Evolutionary conservation across 441 rosid genomes (phyloP).

Genomic region (Syzygium syzygioides): DNA sequence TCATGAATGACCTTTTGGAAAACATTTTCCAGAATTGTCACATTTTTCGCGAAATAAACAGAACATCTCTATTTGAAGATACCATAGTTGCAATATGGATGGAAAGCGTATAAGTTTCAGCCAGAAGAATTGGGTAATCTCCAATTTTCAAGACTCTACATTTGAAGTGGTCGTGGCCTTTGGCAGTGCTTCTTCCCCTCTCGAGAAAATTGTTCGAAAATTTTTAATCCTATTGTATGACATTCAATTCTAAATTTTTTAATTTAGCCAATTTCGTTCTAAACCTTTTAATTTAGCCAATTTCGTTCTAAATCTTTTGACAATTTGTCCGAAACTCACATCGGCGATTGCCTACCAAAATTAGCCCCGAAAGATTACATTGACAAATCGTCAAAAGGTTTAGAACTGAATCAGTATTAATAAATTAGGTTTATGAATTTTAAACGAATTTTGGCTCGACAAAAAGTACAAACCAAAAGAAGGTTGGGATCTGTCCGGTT

Average conservation of each 20-base stretch:
- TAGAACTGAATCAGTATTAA: not conserved
- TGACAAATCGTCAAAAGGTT: not conserved
- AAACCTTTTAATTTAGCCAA: rapidly evolving
- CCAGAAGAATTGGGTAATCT: not conserved
- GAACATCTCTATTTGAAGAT: not conserved
- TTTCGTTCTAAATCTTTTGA: rapidly evolving
- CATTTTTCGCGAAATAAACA: too few species aligned
- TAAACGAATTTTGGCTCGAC: not conserved
- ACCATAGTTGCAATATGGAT: not conserved
- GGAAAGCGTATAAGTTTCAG: not conserved
- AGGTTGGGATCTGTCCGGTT: not conserved
- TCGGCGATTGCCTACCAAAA: too few species aligned
- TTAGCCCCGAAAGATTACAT: too few species aligned
- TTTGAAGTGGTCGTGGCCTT: not conserved
- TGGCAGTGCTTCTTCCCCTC: not conserved
- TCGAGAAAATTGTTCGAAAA: not conserved
- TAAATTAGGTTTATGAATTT: not conserved
- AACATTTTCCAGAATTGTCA: too few species aligned
- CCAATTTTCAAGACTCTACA: not conserved
- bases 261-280: not conserved
- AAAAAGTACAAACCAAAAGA: not conserved
- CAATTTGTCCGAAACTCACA: rapidly evolving
- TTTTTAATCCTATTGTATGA: rapidly evolving
- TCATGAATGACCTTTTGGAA: too few species aligned
- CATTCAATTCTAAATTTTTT: not conserved